A percentile compares a stretch with the other conserved stretches of the same genome.
Conservation (phyloP, 495 filamentous ascomycete genomes). For the Neurospora hispaniola region DNA sequence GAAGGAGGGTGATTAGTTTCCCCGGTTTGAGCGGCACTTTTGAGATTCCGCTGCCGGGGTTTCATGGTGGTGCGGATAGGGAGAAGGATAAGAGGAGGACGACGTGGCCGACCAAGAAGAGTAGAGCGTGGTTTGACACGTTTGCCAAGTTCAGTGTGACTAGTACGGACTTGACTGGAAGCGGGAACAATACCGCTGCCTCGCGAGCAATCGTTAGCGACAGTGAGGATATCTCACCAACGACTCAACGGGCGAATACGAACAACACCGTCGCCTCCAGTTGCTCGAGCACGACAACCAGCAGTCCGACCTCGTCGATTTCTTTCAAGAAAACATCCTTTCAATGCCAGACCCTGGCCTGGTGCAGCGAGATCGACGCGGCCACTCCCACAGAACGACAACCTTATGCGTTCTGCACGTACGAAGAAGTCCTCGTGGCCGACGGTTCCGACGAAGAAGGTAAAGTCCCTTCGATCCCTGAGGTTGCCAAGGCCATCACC, state of each 20-base stretch:
- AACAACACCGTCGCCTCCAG: background rate
- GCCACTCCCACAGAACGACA: conserved; percentile 8
- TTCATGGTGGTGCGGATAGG: background rate
- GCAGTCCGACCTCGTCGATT: conserved; percentile 1
- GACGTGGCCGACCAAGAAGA: conserved; percentile 21
- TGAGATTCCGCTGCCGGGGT: background rate
- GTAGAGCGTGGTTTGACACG: conserved; percentile 23
- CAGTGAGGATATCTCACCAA: background rate
- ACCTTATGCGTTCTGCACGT: conserved; percentile 25
- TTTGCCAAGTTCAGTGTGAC: conserved; percentile 21
- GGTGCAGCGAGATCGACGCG: conserved; percentile 23
- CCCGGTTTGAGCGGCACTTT: background rate
- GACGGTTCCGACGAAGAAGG: conserved; percentile 3
- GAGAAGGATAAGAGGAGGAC: conserved; percentile 4
- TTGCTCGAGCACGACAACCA: background rate
- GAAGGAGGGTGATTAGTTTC: background rate
- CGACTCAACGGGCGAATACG: background rate
- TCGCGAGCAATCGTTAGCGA: background rate
- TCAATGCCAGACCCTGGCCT: conserved; percentile 24
- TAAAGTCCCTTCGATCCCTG: conserved; percentile 19
- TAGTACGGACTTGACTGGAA: background rate
- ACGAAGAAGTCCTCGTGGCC: conserved; percentile 12
- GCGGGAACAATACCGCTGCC: background rate
- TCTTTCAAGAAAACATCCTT: conserved; percentile 18
- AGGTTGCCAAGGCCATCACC: conserved; percentile 26